Conservation (phyloP, 192 early-diverging fungal genomes). For the Linderina pennispora region DNA sequence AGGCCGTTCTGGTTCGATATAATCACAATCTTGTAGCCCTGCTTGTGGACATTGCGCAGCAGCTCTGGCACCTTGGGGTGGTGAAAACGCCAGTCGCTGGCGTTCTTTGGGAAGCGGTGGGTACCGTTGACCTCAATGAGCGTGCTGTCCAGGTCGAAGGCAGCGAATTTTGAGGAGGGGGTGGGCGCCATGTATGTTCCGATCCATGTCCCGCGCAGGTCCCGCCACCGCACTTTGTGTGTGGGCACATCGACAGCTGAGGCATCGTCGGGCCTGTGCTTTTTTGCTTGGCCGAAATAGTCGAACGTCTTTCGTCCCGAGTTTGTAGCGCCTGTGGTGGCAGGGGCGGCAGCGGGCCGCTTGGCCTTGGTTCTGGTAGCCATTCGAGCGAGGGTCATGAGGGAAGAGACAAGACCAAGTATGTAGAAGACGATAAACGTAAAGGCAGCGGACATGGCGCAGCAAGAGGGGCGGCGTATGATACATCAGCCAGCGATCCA, state of each 20-base stretch:
- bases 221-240: slow-evolving; percentile 59
- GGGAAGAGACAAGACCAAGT: slow-evolving; percentile 78
- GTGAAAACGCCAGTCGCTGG: slow-evolving; percentile 78
- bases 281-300: no score
- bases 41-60: slow-evolving; percentile 52
- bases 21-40: slow-evolving; percentile 51
- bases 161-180: slow-evolving; percentile 35
- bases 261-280: no score
- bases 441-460: slow-evolving; percentile 78
- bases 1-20: slow-evolving; percentile 31
- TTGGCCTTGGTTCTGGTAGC: no score
- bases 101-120: slow-evolving; percentile 55
- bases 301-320: no score
- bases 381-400: slow-evolving; percentile 65
- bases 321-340: no score
- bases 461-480: no score
- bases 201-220: slow-evolving; percentile 33
- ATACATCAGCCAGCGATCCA: no score
- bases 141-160: slow-evolving; percentile 63
- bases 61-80: slow-evolving; percentile 50
- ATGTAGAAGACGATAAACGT: slow-evolving; percentile 99
- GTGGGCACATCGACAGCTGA: slow-evolving; percentile 57
- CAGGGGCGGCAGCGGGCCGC: no score
- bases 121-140: slow-evolving; percentile 63
- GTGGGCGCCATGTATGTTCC: slow-evolving; percentile 26